Evolutionary conservation across 306 rosid genomes (phyloP).

Genomic region (Dalbergia cultrata): DNA sequence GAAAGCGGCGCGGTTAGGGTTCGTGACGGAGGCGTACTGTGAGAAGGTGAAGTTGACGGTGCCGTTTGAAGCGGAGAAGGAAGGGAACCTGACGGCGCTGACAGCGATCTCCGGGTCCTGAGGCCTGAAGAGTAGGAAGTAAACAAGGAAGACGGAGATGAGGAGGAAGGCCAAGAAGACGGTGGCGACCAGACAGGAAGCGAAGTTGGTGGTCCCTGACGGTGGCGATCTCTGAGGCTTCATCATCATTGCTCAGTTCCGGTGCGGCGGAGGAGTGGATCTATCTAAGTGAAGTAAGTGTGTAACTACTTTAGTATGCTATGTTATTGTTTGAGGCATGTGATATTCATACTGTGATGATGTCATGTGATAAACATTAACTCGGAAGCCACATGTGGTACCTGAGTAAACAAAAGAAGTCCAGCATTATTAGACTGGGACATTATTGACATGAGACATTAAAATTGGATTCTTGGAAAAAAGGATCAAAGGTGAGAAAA

Average conservation of each 20-base stretch:
- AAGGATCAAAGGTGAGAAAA: no score
- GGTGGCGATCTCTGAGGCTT: slow-evolving; percentile 58
- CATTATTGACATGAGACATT: no score
- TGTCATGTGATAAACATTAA: neutral
- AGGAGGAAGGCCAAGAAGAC: slow-evolving; percentile 71
- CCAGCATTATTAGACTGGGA: no score
- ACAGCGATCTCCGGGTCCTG: slow-evolving; percentile 78
- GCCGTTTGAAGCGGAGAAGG: slow-evolving; percentile 73
- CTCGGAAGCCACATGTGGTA: neutral
- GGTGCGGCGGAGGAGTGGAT: neutral
- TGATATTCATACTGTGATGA: neutral
- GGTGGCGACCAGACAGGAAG: slow-evolving; percentile 87
- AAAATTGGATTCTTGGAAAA: no score
- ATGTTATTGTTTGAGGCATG: slow-evolving; percentile 5
- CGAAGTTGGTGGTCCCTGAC: slow-evolving; percentile 84
- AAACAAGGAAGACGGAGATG: slow-evolving; percentile 65
- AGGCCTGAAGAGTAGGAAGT: slow-evolving; percentile 85
- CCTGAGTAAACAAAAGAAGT: no score
- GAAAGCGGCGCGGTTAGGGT: slow-evolving; percentile 84
- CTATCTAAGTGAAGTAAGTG: neutral
- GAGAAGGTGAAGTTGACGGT: slow-evolving; percentile 84
- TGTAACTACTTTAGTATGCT: neutral
- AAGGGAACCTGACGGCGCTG: slow-evolving; percentile 77
- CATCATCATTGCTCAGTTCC: slow-evolving; percentile 49
- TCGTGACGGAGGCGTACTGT: slow-evolving; percentile 77